These are phyloP conservation scores for Paecilomyces formosus DNA, from an alignment of 2,329 filamentous ascomycete species.

Conservation along the genomic window DNA sequence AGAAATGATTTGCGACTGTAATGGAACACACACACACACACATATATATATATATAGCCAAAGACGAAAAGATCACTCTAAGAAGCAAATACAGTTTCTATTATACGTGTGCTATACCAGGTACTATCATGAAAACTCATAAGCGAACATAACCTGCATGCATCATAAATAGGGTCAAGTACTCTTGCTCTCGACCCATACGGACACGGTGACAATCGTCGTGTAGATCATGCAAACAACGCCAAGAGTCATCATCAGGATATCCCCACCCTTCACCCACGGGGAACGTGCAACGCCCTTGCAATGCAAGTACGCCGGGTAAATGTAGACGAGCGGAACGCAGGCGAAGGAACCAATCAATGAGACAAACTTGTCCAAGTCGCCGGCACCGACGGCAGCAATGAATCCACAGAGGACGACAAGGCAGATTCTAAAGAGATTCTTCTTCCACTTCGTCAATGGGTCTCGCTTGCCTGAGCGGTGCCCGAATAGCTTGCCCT, in stretches of 20 bases:
- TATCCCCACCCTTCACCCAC: constrained; percentile 51
- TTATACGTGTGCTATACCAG: no score
- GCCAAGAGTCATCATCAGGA: constrained; percentile 57
- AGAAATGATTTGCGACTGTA: background rate
- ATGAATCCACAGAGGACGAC: constrained; percentile 79
- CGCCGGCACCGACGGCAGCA: constrained; percentile 85
- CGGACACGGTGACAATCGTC: constrained; percentile 52
- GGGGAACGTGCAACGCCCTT: constrained; percentile 55
- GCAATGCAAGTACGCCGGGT: constrained; percentile 68
- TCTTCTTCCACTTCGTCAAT: constrained; percentile 99
- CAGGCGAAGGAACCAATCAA: constrained; percentile 96
- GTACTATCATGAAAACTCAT: background rate
- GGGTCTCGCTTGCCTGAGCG: constrained; percentile 97
- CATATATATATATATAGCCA: background rate
- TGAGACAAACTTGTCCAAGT: constrained; percentile 95
- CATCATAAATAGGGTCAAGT: background rate
- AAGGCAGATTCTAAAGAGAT: constrained; percentile 87
- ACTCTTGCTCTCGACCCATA: constrained; percentile 11
- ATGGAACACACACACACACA: no score
- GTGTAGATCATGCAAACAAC: constrained; percentile 64
- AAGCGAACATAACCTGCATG: background rate
- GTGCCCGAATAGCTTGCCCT: constrained; percentile 85
- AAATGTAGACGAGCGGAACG: constrained; percentile 93
- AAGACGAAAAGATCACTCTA: background rate
- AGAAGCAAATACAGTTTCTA: background rate